Base-by-base conservation (phyloP, 768 basidiomycete species). In the Pleurotus platypus region DNA sequence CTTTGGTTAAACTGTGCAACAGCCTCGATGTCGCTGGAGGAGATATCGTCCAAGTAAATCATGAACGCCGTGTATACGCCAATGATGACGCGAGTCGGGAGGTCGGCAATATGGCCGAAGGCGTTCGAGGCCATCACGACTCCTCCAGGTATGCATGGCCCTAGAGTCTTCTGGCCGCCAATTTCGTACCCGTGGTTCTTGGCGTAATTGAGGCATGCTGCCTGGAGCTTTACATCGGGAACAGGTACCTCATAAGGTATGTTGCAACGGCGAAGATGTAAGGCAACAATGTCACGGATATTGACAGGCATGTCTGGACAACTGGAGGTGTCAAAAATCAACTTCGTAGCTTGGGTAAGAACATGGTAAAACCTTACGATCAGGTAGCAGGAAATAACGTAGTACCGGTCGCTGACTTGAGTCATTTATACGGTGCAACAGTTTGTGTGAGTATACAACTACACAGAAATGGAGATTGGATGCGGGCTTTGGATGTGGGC, bases 21-120 rank as follows among this genome's bases (percentile, higher is more conserved):
- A 9, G 64, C 61, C 7, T 59, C 59, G 11, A 49, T 48, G 47
- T 67, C 66, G 18, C 55, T 57, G 1, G 59, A 57, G 11, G 66
- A 49, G 4, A 53, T 53, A 57, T 78, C 75, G 60, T 78, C 77
- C 39, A 71, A 56, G 42, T 60, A 69, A 56, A 69, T 68, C 18
- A 63, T 47, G 46, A 67, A 67, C 0, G 71, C 65, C 1, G 75
- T 76, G 58, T 66, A 73, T 18, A 75, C 62, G 2, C 72, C 69
- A 40, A 75, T 67, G 58, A 67, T 60, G 9, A 70, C 62, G 54
- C 63, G 62, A 6, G 61, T 65, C 43, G 69, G 55, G 58, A 61
- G 49, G 59, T 62, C 49, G 12, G 27, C 35, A n/a, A 72, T 57
- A 53, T 73, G 72, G 11, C 39, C 49, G 16, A 64, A 65, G 2